Base-by-base conservation (phyloP, 345 rosid species). In the Bruguiera gymnorhiza region DNA sequence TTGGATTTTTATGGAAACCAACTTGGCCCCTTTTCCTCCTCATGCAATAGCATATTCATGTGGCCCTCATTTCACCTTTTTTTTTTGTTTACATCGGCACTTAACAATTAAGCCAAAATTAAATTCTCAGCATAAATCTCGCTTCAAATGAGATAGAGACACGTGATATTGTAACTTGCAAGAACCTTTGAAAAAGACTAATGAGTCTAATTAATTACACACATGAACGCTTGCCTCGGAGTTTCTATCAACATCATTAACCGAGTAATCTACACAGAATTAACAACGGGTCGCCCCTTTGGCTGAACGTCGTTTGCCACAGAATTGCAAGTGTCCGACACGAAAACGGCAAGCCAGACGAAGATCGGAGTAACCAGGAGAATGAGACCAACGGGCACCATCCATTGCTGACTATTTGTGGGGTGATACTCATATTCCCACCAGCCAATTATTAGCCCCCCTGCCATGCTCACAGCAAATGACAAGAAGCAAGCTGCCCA, bases 351-450 rank as follows among this genome's bases (percentile, higher is more conserved):
- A 68, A 84, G 65, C 69, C 87, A 83, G 37, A 76, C 43, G 31
- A 89, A 21, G 50, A 75, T 69, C 0, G 98, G 98, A 54, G 98
- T 86, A 31, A 76, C 8, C 27, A 84, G 68, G 52, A 89, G 77
- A 60, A 92, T 71, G 61, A 92, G 92, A 62, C 96, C 89, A 1
- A 80, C 27, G 54, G 98, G 94, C 50, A 92, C 94, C 96, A 89
- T 86, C 96, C 98, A 92, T 9, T 83, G 87, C 76, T 88, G 88
- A 23, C 82, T 76, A 68, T 82, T 75, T 15, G 83, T 72, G 0
- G 85, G 80, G 67, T 86, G 94, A 66, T 78, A 81, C 24, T 79
- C 50, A 57, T 69, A 80, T 37, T 70, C 76, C 98, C 98, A 92
- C 66, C 79, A 86, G 3, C 76, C 81, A 70, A 92, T 34, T 7